Evolutionary conservation across 1,284 basidiomycete species (phyloP).

Genomic region (Boletus hoseneyae): DNA sequence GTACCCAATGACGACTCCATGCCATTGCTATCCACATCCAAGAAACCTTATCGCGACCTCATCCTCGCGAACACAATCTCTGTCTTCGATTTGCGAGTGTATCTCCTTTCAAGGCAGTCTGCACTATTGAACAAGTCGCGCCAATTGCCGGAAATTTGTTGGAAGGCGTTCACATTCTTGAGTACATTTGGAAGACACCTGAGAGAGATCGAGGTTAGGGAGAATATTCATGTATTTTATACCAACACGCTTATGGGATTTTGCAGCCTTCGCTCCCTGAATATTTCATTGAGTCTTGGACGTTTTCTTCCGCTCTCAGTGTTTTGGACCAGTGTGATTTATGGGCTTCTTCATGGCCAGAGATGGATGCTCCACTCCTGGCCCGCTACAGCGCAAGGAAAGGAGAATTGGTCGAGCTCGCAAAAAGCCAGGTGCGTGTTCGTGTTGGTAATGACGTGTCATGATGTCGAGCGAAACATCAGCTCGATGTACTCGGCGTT

Average conservation of each 20-base stretch:
- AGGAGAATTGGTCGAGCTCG: slow-evolving; percentile 80
- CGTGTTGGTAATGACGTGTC: not conserved
- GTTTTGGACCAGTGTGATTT: slow-evolving; percentile 81
- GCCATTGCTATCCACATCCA: slow-evolving; percentile 74
- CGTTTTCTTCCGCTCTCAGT: slow-evolving; percentile 86
- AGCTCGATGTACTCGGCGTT: slow-evolving; percentile 85
- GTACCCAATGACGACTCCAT: slow-evolving; percentile 75
- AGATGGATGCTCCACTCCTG: slow-evolving; percentile 43
- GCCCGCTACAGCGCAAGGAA: slow-evolving; percentile 64
- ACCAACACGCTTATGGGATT: slow-evolving; percentile 16
- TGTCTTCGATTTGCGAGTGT: slow-evolving; percentile 92
- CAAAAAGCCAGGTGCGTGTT: slow-evolving; percentile 67
- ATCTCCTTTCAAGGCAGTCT: slow-evolving; percentile 87
- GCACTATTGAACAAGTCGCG: slow-evolving; percentile 73
- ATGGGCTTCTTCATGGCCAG: slow-evolving; percentile 55
- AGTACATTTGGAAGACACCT: slow-evolving; percentile 78
- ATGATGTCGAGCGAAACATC: slow-evolving; percentile 10
- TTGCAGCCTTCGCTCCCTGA: slow-evolving; percentile 64
- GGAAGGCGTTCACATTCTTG: slow-evolving; percentile 70
- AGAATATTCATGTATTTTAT: not conserved
- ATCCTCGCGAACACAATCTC: slow-evolving; percentile 90
- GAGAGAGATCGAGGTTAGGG: slow-evolving; percentile 68
- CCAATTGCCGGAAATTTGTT: slow-evolving; percentile 63
- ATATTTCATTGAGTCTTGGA: slow-evolving; percentile 92
- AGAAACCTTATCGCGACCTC: slow-evolving; percentile 87